Conservation (phyloP, 169 alveolate genomes). For the Pseudocohnilembus persalinus region DNA sequence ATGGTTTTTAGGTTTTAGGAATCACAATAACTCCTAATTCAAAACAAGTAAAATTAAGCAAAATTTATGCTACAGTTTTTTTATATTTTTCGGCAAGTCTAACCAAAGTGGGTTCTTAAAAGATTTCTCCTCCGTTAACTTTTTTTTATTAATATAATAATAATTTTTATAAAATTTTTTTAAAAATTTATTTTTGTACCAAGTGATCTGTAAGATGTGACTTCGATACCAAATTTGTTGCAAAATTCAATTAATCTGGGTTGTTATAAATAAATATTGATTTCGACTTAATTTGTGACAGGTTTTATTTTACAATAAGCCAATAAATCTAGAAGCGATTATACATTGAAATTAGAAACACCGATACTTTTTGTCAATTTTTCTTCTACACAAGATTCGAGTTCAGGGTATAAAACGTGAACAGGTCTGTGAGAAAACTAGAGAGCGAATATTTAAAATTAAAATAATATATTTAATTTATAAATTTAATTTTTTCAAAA, state of each 20-base stretch:
- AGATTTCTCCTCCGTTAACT: slow-evolving; percentile 2
- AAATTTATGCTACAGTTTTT: slow-evolving; percentile 47
- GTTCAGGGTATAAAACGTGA: slow-evolving; percentile 58
- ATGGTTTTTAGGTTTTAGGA: slow-evolving; percentile 47
- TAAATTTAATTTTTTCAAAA: slow-evolving; percentile 32
- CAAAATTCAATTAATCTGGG: slow-evolving; percentile 48
- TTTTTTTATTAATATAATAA: no score
- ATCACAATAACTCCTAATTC: slow-evolving; percentile 45
- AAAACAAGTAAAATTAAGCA: slow-evolving; percentile 46
- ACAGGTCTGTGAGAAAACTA: slow-evolving; percentile 43
- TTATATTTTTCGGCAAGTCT: slow-evolving; percentile 41
- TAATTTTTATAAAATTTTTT: no score
- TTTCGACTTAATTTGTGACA: slow-evolving; percentile 72
- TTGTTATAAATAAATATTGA: slow-evolving; percentile 58
- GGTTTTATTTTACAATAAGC: slow-evolving; percentile 73
- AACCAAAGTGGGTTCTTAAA: slow-evolving; percentile 22
- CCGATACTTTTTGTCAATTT: slow-evolving; percentile 71
- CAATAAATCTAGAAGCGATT: slow-evolving; percentile 49
- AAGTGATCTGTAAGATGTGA: slow-evolving; percentile 49
- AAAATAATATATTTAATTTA: no score
- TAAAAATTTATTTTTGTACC: no score
- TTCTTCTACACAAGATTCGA: slow-evolving; percentile 61
- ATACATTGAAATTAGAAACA: slow-evolving; percentile 60
- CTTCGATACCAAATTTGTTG: slow-evolving; percentile 43
- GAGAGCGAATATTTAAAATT: no score